Base-by-base conservation (phyloP, 129 eudicot genomes). In the Artemisia annua region DNA sequence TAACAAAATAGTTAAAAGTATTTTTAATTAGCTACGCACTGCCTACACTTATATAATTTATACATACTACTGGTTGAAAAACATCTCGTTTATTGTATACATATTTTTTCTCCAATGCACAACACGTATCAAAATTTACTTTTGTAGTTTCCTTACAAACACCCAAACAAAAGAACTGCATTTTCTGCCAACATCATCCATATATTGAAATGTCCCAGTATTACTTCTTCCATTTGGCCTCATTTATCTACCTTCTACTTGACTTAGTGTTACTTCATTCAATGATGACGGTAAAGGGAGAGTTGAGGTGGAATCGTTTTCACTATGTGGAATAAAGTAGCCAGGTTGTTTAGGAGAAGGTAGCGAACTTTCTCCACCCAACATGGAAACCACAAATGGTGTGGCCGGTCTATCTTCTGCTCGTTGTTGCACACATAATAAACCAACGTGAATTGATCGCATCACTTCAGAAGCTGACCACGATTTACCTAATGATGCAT, bases 351-450 rank as follows among this genome's bases (percentile, higher is more conserved):
- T 84, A 30, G 85, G 78, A 58, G 35, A 18, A 26, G 78, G 78
- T 19, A 80, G 58, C 17, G 51, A 39, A 20, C 72, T 72, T 17
- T 81, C 85, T 57, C 80, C 67, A 32, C 71, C 75, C 30, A 84
- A 67, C 88, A 84, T 81, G 12, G 43, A 6, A 63, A 84, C 81
- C 69, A 81, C 79, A 4, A 61, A 56, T 6, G 71, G 68, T 15
- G 77, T 77, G 59, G 24, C 54, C 26, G 88, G 83, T 56, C 85
- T 80, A 77, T 84, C 88, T 73, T 79, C 66, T 67, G 78, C 78
- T 69, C 69, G 62, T 69, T 84, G 83, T 74, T 84, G 83, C 39
- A 84, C 85, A 46, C 85, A 84, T 15, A 84, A 50, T 13, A 80
- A 48, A 35, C 76, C 79, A 22, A 84, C 64, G 3, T 84, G 85